Conservation (phyloP, 768 basidiomycete species). For the Suillus ampliporus region DNA sequence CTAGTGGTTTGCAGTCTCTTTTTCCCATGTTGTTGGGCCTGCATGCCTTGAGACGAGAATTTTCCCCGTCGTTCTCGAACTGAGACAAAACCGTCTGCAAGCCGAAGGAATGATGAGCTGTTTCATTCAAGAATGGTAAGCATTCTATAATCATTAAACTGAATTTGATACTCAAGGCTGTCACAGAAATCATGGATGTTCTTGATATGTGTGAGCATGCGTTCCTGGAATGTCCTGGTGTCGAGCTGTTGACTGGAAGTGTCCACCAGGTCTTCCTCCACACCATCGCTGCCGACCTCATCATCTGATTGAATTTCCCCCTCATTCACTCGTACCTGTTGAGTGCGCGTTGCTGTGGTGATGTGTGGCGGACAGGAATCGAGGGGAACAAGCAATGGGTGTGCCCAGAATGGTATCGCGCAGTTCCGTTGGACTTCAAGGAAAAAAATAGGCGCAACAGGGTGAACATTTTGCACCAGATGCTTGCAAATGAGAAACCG, state of each 20-base stretch:
- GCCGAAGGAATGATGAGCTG: background rate
- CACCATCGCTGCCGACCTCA: background rate
- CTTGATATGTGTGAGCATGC: background rate
- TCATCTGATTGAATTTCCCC: background rate
- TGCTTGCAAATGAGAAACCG: conserved; percentile 29
- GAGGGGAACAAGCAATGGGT: background rate
- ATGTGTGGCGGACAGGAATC: background rate
- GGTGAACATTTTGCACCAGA: conserved; percentile 21
- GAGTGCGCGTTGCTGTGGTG: background rate
- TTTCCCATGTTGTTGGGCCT: background rate
- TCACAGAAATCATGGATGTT: background rate
- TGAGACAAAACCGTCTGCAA: background rate
- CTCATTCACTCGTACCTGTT: background rate
- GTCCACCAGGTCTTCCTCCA: background rate
- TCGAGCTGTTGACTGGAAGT: background rate
- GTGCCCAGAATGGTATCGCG: conserved; percentile 22
- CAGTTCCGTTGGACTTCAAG: conserved; percentile 20
- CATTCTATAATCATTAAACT: background rate
- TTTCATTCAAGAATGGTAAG: background rate
- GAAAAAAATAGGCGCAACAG: conserved; percentile 24
- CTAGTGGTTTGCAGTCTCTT: background rate
- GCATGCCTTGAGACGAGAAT: background rate
- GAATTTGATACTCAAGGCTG: background rate
- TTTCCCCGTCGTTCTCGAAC: background rate
- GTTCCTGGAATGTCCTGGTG: background rate